Conservation (phyloP, 2,329 filamentous ascomycete species). For the Aspergillus fumigatus region DNA sequence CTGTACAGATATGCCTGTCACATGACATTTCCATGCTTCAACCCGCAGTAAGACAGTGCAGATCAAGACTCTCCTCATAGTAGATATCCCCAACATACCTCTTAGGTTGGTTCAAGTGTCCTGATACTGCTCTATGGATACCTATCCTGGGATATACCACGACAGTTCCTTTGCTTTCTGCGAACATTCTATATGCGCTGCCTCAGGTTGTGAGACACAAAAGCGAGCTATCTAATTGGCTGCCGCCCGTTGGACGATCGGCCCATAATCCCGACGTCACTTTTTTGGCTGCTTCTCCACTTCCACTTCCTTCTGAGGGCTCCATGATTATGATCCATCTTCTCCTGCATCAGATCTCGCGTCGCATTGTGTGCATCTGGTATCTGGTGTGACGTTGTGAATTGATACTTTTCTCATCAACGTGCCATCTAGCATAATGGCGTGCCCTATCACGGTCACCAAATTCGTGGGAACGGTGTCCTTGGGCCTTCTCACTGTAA, state of each 20-base stretch:
- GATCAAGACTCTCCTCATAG: too few relatives aligned
- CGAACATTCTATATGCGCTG: neutral
- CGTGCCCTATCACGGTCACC: constrained; percentile 67
- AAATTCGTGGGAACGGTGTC: constrained; percentile 94
- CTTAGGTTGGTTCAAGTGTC: too few relatives aligned
- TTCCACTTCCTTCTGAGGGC: neutral
- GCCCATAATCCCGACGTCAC: constrained; percentile 1
- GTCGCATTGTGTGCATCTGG: neutral
- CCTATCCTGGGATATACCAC: too few relatives aligned
- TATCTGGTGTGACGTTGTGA: neutral
- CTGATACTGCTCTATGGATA: neutral
- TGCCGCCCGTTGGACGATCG: neutral
- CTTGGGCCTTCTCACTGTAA: constrained; percentile 80
- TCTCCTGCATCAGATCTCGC: neutral
- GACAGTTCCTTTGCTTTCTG: too few relatives aligned
- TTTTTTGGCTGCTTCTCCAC: neutral
- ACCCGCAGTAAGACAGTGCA: too few relatives aligned
- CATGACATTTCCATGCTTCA: neutral
- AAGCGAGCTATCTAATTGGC: neutral
- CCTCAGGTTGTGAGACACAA: neutral
- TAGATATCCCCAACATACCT: neutral
- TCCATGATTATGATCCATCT: neutral
- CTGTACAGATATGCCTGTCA: neutral
- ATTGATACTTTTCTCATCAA: neutral
- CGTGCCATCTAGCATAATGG: constrained; percentile 48